Percentiles rank a stretch among this genome's conserved stretches.
These are phyloP conservation scores for Populus alba DNA, from an alignment of 345 rosid genomes.

Conservation along the genomic window DNA sequence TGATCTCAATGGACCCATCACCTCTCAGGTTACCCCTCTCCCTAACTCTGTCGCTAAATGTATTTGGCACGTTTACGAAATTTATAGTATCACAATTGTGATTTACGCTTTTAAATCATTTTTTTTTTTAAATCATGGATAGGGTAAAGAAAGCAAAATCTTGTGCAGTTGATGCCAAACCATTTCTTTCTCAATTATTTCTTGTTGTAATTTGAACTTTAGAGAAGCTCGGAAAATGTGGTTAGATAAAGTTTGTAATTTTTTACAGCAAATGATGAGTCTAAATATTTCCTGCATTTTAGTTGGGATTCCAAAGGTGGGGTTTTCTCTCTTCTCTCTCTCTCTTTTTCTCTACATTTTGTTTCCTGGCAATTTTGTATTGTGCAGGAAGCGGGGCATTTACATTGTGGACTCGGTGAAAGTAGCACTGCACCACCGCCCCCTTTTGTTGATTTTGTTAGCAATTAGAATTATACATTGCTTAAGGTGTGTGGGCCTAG, in stretches of 20 bases:
- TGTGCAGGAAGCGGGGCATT: not conserved
- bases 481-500: not conserved
- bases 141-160: not conserved
- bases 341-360: too few species aligned
- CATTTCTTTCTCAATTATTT: not conserved
- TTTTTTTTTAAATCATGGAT: not conserved
- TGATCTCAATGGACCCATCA: slow-evolving; percentile 28
- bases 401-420: not conserved
- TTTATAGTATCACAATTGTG: not conserved
- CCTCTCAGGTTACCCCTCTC: slow-evolving; percentile 9
- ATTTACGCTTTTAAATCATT: not conserved
- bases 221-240: not conserved
- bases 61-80: not conserved
- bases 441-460: not conserved
- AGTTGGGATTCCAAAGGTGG: too few species aligned
- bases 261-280: not conserved
- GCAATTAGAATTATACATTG: not conserved
- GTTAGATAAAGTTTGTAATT: not conserved
- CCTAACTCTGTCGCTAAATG: not conserved
- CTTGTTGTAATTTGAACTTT: not conserved
- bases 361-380: not conserved
- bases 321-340: too few species aligned
- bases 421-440: not conserved
- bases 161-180: not conserved
- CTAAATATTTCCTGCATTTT: too few species aligned